Evolutionary conservation across 768 basidiomycete genomes (phyloP).

Genomic region (Trametes cinnabarina): DNA sequence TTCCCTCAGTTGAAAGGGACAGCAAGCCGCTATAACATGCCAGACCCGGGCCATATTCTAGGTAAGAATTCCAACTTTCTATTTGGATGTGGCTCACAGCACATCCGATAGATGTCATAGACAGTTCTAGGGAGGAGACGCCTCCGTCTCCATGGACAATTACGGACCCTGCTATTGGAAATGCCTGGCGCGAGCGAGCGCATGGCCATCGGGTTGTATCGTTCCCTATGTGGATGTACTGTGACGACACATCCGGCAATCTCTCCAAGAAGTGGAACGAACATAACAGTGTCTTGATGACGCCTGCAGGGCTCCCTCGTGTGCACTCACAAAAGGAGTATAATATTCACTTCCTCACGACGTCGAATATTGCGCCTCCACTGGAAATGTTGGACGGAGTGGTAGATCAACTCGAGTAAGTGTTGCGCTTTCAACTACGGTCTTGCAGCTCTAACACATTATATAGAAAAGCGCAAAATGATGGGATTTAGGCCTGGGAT

Average conservation of each 20-base stretch:
- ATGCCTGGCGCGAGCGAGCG: slow-evolving; percentile 6
- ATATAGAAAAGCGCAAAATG: slow-evolving; percentile 29
- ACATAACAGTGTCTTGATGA: slow-evolving; percentile 41
- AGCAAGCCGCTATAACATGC: no score
- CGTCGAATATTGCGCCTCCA: slow-evolving; percentile 41
- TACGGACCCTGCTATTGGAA: slow-evolving; percentile 2
- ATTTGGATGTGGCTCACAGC: no score
- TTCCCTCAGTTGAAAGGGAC: no score
- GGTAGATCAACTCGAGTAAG: slow-evolving; percentile 30
- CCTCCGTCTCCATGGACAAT: neutral
- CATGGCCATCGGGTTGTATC: slow-evolving; percentile 26
- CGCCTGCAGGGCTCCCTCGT: slow-evolving; percentile 37
- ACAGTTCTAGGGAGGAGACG: neutral
- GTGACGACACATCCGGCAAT: slow-evolving; percentile 46
- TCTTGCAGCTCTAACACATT: no score
- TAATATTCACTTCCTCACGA: slow-evolving; percentile 42
- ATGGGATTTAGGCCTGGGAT: slow-evolving; percentile 39
- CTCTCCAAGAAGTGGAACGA: slow-evolving; percentile 45
- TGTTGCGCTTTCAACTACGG: neutral
- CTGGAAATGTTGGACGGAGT: slow-evolving; percentile 42
- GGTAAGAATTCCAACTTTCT: no score
- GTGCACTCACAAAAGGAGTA: slow-evolving; percentile 30
- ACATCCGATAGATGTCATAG: no score
- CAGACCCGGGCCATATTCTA: no score
- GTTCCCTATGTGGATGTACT: slow-evolving; percentile 41